These are phyloP conservation scores for Lactuca sativa DNA, from an alignment of 129 eudicot genomes.

Conservation along the genomic window DNA sequence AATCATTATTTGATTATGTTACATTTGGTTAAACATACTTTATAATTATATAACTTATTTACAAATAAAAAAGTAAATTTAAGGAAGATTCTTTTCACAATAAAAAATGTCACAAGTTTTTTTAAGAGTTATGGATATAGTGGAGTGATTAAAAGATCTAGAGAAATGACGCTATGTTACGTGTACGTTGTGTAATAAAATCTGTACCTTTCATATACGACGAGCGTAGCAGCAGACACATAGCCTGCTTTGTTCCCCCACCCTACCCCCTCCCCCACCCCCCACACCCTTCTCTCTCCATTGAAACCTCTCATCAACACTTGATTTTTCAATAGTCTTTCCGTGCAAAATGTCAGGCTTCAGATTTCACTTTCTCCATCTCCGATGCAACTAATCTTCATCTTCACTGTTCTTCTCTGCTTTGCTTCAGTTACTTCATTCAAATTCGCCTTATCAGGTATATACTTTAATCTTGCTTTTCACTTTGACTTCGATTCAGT, in stretches of 20 bases:
- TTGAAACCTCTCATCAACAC: conserved; percentile 33
- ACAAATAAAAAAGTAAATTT: neutral
- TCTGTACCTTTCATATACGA: conserved; percentile 26
- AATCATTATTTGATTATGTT: neutral
- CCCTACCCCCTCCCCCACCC: conserved; percentile 1
- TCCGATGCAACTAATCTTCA: conserved; percentile 29
- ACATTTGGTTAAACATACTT: neutral
- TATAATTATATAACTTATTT: too few relatives aligned
- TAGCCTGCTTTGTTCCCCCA: conserved; percentile 32
- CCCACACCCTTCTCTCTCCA: conserved; percentile 33
- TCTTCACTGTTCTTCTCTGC: conserved; percentile 17
- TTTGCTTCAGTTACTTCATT: conserved; percentile 14
- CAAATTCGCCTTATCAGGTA: conserved; percentile 16
- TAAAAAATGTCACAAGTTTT: neutral
- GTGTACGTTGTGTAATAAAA: conserved; percentile 13
- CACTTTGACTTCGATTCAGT: conserved; percentile 28
- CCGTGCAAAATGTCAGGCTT: conserved; percentile 35
- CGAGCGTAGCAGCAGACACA: conserved; percentile 39
- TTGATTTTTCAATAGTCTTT: conserved; percentile 25
- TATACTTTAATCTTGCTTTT: conserved; percentile 10
- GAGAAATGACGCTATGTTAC: neutral
- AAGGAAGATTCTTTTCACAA: neutral
- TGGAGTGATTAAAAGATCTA: conserved; percentile 28
- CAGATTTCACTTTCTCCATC: conserved; percentile 35
- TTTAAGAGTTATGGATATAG: conserved; percentile 1